phyloP scores from a whole-genome alignment of 2,329 filamentous ascomycete genomes.

The Leptosphaerulina australis region DNA sequence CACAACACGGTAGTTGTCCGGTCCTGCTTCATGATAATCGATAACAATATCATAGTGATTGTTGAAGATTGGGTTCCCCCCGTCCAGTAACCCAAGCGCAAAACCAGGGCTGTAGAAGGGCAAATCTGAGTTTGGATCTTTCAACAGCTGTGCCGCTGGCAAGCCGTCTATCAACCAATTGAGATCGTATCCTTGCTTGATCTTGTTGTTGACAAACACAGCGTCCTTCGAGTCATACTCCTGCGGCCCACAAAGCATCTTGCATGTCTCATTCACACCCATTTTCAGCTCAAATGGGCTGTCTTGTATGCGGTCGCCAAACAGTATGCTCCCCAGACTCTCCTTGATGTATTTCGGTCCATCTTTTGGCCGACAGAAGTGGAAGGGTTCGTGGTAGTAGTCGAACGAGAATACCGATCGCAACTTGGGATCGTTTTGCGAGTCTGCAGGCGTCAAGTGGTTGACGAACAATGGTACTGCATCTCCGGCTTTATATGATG shows the following conservation, averaged over 20 bases:
- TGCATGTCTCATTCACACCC: constrained; percentile 86
- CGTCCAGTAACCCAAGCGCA: constrained; percentile 67
- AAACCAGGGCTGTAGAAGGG: constrained; percentile 94
- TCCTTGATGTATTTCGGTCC: constrained; percentile 83
- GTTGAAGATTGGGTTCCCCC: constrained; percentile 70
- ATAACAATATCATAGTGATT: constrained; percentile 96
- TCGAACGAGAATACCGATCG: constrained; percentile 95
- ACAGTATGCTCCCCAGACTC: constrained; percentile 92
- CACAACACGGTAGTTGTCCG: constrained; percentile 81
- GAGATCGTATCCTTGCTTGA: constrained; percentile 84
- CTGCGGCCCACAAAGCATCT: constrained; percentile 71
- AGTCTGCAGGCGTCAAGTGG: constrained; percentile 83
- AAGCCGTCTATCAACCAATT: constrained; percentile 97
- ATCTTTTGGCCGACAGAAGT: constrained; percentile 81
- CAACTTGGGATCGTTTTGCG: constrained; percentile 76
- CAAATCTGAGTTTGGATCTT: constrained; percentile 75
- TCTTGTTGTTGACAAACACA: constrained; percentile 80
- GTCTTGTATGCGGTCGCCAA: constrained; percentile 96
- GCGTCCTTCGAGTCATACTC: constrained; percentile 71
- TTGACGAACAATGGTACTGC: constrained; percentile 90
- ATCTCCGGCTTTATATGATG: constrained; percentile 82
- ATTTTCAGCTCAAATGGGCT: constrained; percentile 91
- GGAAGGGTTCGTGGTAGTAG: constrained; percentile 88
- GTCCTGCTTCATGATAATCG: constrained; percentile 83
- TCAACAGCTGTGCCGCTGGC: constrained; percentile 82